Base-by-base conservation (phyloP, 345 rosid species). In the Populus tremula region DNA sequence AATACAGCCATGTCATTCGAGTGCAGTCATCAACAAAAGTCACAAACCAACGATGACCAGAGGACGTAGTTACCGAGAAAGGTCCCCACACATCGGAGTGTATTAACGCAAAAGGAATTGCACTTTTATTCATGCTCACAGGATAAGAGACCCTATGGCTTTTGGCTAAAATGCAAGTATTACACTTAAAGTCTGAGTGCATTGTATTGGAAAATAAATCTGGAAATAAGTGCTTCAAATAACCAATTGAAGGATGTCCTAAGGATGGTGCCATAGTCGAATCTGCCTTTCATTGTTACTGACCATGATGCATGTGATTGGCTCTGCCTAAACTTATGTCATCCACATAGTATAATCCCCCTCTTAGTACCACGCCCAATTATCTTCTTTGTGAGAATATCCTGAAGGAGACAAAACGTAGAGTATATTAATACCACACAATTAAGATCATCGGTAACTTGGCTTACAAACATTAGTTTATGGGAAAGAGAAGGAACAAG, bases 11-110 rank as follows among this genome's bases (percentile, higher is more conserved):
- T 1, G 74, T 76, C 77, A 76, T 76, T 1, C 23, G 31, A 2
- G 80, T 81, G 38, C 33, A 66, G 0, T 65, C 71, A 75, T 75
- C 78, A 31, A 9, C 25, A 71, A 53, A 76, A 39, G 3, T 76
- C 2, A 71, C n/a, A 76, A 80, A 71, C 76, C 43, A 64, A 6
- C 27, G 53, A 71, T 3, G 27, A 35, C 47, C 1, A 2, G 0
- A 64, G 49, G 53, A 4, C 1, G 6, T 47, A 47, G 53, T 1
- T 12, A 38, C 8, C 0, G 25, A 18, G 12, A 43, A 25, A 0
- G 70, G 71, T 11, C 27, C 77, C 66, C 70, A 63, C 2, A 74
- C 70, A n/a, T 74, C 70, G 8, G 39, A 5, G 18, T 73, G 69
- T n/a, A 63, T 74, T 8, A 74, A 39, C 1, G 36, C 5, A 74